Conservation (phyloP, 495 filamentous ascomycete species). For the Neurospora sp. region DNA sequence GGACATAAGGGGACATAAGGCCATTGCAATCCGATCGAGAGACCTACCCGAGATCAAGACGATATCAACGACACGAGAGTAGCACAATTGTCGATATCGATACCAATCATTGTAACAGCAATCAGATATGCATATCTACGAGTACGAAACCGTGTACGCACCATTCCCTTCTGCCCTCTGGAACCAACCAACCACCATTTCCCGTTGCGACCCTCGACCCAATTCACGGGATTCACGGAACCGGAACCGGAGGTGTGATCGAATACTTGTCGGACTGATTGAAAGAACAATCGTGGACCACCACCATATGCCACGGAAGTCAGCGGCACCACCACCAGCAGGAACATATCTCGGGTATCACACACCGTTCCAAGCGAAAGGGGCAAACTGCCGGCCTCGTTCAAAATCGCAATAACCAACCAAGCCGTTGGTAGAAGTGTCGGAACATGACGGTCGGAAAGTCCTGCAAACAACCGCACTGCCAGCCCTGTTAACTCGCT, state of each 20-base stretch:
- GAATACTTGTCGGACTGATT: not conserved
- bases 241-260: not conserved
- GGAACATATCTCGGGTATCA: not conserved
- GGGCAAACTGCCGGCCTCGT: no score
- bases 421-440: no score
- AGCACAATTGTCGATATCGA: not conserved
- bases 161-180: not conserved
- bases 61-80: not conserved
- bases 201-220: no score
- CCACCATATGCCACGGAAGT: not conserved
- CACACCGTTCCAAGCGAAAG: no score
- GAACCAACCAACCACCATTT: not conserved
- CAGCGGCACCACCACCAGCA: not conserved
- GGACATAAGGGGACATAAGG: not conserved
- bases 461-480: no score
- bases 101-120: not conserved
- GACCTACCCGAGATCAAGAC: not conserved
- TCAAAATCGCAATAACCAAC: no score
- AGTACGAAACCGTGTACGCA: not conserved
- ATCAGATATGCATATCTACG: not conserved
- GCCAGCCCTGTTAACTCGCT: no score
- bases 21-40: not conserved
- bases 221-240: not conserved
- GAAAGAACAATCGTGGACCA: not conserved
- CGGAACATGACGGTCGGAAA: no score